Evolutionary conservation across 257 asterid species (phyloP).

Genomic region (Gentiana dahurica): DNA sequence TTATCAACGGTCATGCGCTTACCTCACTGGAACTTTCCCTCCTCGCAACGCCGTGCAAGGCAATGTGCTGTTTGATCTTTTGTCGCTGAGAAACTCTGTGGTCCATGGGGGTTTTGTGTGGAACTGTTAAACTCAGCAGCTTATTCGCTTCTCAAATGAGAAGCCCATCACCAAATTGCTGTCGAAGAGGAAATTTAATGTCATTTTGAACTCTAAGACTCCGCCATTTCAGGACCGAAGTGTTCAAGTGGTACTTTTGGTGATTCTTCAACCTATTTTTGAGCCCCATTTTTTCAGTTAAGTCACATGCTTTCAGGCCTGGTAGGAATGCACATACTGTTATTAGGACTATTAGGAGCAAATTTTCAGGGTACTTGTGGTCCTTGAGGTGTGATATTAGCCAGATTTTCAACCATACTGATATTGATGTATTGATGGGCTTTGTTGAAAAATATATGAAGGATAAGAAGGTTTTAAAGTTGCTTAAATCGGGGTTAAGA

Average conservation of each 20-base stretch:
- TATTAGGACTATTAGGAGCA: constrained; percentile 83
- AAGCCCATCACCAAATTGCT: constrained; percentile 31
- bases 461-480: constrained; percentile 62
- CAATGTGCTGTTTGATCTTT: constrained; percentile 40
- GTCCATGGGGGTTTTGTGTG: constrained; percentile 45
- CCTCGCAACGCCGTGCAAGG: constrained; percentile 58
- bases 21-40: constrained; percentile 77
- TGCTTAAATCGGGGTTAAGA: constrained; percentile 42
- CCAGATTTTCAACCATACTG: constrained; percentile 33
- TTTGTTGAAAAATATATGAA: constrained; percentile 47
- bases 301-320: constrained; percentile 85
- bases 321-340: constrained; percentile 90
- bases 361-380: constrained; percentile 96
- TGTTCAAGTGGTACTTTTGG: constrained; percentile 71
- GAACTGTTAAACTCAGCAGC: constrained; percentile 45
- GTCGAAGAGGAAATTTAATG: constrained; percentile 42
- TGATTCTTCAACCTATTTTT: constrained; percentile 73
- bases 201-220: constrained; percentile 35
- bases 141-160: constrained; percentile 57
- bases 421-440: constrained; percentile 35
- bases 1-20: constrained; percentile 88
- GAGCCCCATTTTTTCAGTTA: constrained; percentile 64
- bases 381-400: constrained; percentile 75
- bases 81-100: constrained; percentile 64
- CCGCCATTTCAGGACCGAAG: constrained; percentile 72